Evolutionary conservation across 345 rosid species (phyloP), one percentile per base, ranked within the genome.

Genomic region (Pugionium cornutum): DNA sequence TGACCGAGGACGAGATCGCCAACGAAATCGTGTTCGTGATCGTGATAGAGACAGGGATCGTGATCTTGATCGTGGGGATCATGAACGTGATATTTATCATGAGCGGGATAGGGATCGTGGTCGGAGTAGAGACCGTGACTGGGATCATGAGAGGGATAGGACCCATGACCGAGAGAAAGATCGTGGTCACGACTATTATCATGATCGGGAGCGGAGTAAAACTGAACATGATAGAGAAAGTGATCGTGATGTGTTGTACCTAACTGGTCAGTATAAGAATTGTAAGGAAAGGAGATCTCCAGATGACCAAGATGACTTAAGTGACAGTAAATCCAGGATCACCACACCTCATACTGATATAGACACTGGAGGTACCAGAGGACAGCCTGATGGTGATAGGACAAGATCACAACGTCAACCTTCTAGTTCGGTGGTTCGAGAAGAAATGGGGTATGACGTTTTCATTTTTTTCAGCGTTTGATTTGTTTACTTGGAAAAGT

Each of bases 271-370:
- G 68, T 77, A 76, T 70, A 91, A 76, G 62, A 96, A 82, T 53
- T 75, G 78, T 67, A 83, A 82, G 76, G 88, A 80, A 70, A 18
- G 84, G 73, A 84, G 84, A 68, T 87, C 96, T 66, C 88, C 87
- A 6, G 89, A 83, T 57, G 7, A 40, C 8, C 44, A 40, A 2
- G 44, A 40, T 40, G 18, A 18, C 18, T 18, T 18, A 18, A 18
- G 18, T 18, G 18, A 18, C 18, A 18, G 18, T 18, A 18, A 18
- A 18, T 18, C 18, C 18, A 18, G 18, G 18, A 18, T 18, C 18
- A 18, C 18, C 18, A 18, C 18, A 18, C 18, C 18, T 18, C 18
- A 18, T 18, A 18, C 18, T 18, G 18, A 18, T 7, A 6, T 7
- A 62, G 92, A 83, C 69, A 76, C 69, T 68, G 84, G 74, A 76